Evolutionary conservation across 176 grass and related monocot genomes (phyloP), one percentile per base, ranked within the genome.

Genomic region (Oryza punctata): DNA sequence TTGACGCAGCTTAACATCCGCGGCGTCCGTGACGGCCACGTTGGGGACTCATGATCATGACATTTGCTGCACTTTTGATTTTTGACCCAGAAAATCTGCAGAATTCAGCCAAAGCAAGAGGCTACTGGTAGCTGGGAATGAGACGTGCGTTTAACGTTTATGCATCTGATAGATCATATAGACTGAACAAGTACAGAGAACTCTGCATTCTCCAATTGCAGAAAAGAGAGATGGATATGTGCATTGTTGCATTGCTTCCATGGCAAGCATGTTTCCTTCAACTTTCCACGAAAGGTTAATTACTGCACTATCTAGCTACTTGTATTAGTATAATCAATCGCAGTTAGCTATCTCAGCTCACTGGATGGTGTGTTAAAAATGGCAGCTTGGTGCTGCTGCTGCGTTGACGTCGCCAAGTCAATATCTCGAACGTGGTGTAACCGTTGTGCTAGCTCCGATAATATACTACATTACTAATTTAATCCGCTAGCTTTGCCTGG

Each of bases 351-450:
- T 6, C 50, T 57, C 50, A 21, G 47, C 47, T 50, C 50, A 61
- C 57, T 24, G 57, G 52, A 57, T 21, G 18, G 4, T 15, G 15
- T 40, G 10, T 6, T 61, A 61, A 61, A 61, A 61, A 61, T 23
- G n/a, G 57, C 52, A 57, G 18, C 50, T 54, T 54, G 45, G 45
- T 47, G 45, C 45, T 60, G 54, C 7, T 10, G 57, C 7, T 61
- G 23, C 18, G 84, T 81, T 80, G 77, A 87, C 71, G 47, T 33
- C 35, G 52, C 49, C 38, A 46, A 4, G 50, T 82, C 65, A 82
- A 28, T 66, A 44, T 27, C 28, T 80, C 76, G 69, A 40, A 73
- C 43, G 1, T 12, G 12, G 76, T 27, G 28, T 12, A 24, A 30
- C 63, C 78, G 49, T 63, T 5, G 77, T 50, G 28, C 23, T 40